Evolutionary conservation across 331 rosid species (phyloP), one percentile per base, ranked within the genome.

Genomic region (Quercus phellos): DNA sequence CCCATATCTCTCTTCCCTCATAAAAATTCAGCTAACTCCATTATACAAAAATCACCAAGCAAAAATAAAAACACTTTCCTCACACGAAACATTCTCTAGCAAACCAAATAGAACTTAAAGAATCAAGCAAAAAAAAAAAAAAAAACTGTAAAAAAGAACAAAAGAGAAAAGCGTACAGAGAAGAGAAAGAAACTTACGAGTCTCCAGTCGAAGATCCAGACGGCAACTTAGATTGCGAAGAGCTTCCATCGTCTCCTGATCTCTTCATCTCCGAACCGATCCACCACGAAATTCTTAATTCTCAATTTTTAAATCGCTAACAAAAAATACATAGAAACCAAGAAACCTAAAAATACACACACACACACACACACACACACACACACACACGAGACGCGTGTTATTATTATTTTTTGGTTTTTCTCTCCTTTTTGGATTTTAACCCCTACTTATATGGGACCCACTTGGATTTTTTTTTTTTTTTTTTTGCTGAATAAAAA

Each of bases 181-280:
- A 38, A 38, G 46, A 38, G 46, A 59, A 46, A 58, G 27, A 68
- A 56, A 75, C 93, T 74, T 86, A 92, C 97, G 96, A 89, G 82
- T 90, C 90, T 51, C 78, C 87, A 34, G 88, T 88, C 6, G 93
- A 87, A n/a, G 97, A 83, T 69, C 73, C 74, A 72, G 83, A 77
- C 51, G 93, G 92, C 6, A 90, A 87, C 69, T 90, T 90, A 63
- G 87, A 83, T 84, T 87, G 90, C 79, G 91, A 80, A 35, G 78
- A 51, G 61, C 85, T 88, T 53, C 85, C 84, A 78, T 90, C 93
- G 55, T 92, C 97, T 81, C 88, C 82, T 22, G 78, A 77, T 80
- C 92, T 85, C 91, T 90, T 90, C 97, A 92, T 92, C 68, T 43
- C 85, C 87, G 80, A 56, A 55, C 38, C 43, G 2, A 38, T 38